Evolutionary conservation across 176 grass and related monocot species (phyloP).

Genomic region (Oryza meridionalis): DNA sequence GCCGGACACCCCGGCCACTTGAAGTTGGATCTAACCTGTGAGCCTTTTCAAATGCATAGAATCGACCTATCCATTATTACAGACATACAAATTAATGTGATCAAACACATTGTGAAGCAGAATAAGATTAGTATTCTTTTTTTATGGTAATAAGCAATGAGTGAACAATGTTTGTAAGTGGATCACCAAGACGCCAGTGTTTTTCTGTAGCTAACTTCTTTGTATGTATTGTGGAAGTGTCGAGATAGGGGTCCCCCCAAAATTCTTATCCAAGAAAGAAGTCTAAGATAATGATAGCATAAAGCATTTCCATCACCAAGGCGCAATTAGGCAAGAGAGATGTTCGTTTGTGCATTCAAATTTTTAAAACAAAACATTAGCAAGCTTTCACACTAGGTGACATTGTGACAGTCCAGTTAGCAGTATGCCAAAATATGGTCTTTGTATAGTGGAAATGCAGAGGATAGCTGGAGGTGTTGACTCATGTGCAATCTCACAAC

Average conservation of each 20-base stretch:
- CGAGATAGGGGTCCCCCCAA: background rate
- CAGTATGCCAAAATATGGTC: background rate
- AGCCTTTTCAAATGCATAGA: constrained; percentile 98
- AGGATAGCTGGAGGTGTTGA: background rate
- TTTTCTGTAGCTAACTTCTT: background rate
- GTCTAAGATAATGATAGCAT: background rate
- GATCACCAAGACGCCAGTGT: background rate
- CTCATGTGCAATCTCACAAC: constrained; percentile 21
- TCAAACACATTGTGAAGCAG: background rate
- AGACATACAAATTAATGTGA: constrained; percentile 36
- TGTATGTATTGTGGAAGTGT: background rate
- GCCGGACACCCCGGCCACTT: constrained; percentile 88
- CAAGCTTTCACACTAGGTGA: background rate
- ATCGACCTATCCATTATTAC: constrained; percentile 69
- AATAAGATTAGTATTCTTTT: constrained; percentile 22
- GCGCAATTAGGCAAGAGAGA: background rate
- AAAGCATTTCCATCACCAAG: background rate
- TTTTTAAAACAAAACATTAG: background rate
- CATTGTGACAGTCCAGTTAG: background rate
- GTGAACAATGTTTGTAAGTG: constrained; percentile 3
- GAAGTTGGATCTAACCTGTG: constrained; percentile 92
- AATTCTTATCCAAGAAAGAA: background rate
- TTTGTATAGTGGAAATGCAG: background rate
- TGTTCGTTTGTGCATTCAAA: background rate
- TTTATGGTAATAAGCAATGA: background rate